Conservation (phyloP, 208 protist genomes). For the Crithidia thermophila region DNA sequence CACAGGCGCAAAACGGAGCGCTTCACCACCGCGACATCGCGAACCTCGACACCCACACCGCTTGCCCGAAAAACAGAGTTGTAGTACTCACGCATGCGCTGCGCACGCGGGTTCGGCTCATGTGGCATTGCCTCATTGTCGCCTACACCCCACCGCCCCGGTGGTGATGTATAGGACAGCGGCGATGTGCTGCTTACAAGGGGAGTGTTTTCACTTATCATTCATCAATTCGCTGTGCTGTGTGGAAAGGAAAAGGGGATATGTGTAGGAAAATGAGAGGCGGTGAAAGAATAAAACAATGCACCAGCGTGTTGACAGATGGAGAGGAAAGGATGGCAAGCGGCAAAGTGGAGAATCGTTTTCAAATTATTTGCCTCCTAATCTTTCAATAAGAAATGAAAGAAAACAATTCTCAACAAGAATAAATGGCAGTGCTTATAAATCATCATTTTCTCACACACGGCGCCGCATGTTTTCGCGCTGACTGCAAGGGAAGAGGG, state of each 20-base stretch:
- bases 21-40: conserved; percentile 40
- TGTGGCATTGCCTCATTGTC: neutral
- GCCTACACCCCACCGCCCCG: neutral
- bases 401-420: too few species aligned
- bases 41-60: conserved; percentile 42
- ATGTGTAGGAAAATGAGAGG: neutral
- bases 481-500: neutral
- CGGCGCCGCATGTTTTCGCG: too few species aligned
- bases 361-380: too few species aligned
- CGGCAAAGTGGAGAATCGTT: too few species aligned
- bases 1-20: conserved; percentile 29
- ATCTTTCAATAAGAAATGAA: too few species aligned
- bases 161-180: conserved; percentile 11
- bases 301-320: neutral
- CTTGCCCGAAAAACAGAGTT: conserved; percentile 34
- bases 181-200: conserved; percentile 17
- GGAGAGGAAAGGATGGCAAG: too few species aligned
- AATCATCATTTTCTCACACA: too few species aligned
- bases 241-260: neutral
- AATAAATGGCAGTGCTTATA: too few species aligned
- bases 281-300: neutral
- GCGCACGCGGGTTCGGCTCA: neutral
- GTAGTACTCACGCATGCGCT: conserved; percentile 30
- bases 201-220: conserved; percentile 30
- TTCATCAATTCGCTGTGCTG: neutral